These are phyloP conservation scores for Theileria luwenshuni DNA, from an alignment of 169 alveolate genomes.

Conservation along the genomic window DNA sequence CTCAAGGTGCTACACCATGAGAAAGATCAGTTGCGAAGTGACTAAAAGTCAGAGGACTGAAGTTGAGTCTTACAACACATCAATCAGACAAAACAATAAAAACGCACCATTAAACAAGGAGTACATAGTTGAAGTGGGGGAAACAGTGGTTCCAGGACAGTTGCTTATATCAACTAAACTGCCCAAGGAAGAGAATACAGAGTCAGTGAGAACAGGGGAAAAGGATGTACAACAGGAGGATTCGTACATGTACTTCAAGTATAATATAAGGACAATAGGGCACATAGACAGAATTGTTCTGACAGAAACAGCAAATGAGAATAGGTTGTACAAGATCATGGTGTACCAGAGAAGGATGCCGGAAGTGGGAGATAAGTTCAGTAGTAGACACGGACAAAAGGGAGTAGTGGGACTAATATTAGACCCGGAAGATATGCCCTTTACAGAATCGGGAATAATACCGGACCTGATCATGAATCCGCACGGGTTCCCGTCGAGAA, in stretches of 20 bases:
- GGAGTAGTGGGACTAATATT: conserved; percentile 99
- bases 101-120: conserved; percentile 29
- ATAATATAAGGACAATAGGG: conserved; percentile 74
- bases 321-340: conserved; percentile 89
- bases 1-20: conserved; percentile 88
- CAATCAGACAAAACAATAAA: conserved; percentile 3
- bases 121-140: conserved; percentile 60
- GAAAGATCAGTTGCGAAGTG: conserved; percentile 78
- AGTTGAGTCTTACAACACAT: background rate
- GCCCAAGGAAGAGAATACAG: background rate
- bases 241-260: conserved; percentile 65
- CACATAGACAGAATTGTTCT: conserved; percentile 94
- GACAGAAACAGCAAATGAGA: conserved; percentile 90
- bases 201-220: conserved; percentile 11
- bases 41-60: conserved; percentile 71
- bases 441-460: conserved; percentile 98
- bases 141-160: conserved; percentile 82
- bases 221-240: too few species aligned
- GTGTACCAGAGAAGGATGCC: conserved; percentile 94
- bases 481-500: conserved; percentile 99
- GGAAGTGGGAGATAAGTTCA: conserved; percentile 97
- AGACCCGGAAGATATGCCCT: conserved; percentile 97
- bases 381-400: conserved; percentile 99
- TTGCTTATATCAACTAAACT: conserved; percentile 63
- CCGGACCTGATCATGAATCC: conserved; percentile 99